A percentile compares a stretch with the other conserved stretches of the same genome.
phyloP scores from a whole-genome alignment of 371 early-diverging fungal genomes.

The Mucor racemosus region DNA sequence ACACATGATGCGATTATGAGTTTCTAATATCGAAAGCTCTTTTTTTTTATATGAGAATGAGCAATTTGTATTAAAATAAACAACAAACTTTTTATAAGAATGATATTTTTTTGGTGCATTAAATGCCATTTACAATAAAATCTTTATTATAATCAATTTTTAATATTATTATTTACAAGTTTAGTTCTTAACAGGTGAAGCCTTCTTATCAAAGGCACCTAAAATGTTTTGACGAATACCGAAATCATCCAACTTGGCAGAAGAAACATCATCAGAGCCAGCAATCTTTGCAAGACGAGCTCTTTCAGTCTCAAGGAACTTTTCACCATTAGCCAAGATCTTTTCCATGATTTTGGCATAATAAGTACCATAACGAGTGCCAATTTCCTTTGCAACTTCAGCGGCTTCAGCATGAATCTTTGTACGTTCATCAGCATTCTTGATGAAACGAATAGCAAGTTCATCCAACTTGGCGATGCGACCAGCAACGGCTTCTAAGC shows the following conservation, averaged over 20 bases:
- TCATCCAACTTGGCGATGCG: conserved; percentile 72
- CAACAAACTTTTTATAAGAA: not conserved
- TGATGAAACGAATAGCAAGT: conserved; percentile 66
- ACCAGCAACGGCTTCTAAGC: conserved; percentile 64
- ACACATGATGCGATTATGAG: not conserved
- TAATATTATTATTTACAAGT: not conserved
- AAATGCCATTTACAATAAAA: conserved; percentile 7
- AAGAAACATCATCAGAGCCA: conserved; percentile 59
- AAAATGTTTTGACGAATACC: conserved; percentile 79
- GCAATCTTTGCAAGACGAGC: conserved; percentile 75
- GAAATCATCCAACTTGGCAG: conserved; percentile 76
- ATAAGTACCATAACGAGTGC: conserved; percentile 63
- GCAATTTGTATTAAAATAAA: not conserved
- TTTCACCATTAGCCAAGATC: conserved; percentile 58
- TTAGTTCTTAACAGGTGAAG: conserved; percentile 51
- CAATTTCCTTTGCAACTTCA: conserved; percentile 32
- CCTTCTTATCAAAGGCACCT: conserved; percentile 53
- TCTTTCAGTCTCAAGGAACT: conserved; percentile 67
- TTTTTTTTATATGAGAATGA: not conserved
- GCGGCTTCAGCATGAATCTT: conserved; percentile 45
- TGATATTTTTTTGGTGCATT: conserved; percentile 6
- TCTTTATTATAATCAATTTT: not conserved
- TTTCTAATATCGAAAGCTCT: not conserved
- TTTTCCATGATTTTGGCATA: conserved; percentile 81
- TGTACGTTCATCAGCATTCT: conserved; percentile 43